Conservation (phyloP, 208 protist genomes). For the Trypanosoma vivax region DNA sequence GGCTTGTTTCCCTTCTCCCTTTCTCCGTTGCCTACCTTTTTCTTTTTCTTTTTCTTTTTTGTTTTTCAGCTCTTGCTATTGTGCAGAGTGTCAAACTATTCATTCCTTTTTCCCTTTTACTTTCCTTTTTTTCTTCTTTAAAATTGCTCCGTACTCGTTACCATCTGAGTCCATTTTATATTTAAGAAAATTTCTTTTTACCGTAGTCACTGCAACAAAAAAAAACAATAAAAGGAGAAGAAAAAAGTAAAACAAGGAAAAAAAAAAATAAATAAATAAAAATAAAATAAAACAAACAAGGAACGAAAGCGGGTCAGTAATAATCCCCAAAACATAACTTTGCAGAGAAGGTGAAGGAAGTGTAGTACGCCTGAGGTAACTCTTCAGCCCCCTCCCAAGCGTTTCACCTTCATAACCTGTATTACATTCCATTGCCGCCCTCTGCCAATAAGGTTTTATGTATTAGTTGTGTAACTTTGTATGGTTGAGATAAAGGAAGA, state of each 20-base stretch:
- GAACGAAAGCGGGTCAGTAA: not conserved
- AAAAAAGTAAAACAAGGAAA: not conserved
- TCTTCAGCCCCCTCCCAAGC: no score
- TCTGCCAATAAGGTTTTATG: no score
- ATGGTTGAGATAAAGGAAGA: no score
- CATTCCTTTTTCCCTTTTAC: not conserved
- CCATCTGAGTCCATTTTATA: not conserved
- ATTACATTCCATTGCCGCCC: no score
- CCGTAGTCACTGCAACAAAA: no score
- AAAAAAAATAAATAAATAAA: slow-evolving; percentile 6
- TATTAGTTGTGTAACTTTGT: no score
- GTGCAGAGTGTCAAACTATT: not conserved
- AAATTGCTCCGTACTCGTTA: not conserved
- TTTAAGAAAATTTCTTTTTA: no score
- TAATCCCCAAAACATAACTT: not conserved
- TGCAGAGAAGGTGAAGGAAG: not conserved
- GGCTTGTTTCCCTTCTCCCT: not conserved
- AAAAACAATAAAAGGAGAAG: slow-evolving; percentile 10
- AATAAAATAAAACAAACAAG: slow-evolving; percentile 2
- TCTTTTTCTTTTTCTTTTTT: not conserved
- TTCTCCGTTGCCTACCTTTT: slow-evolving; percentile 6
- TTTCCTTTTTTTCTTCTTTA: slow-evolving; percentile 1
- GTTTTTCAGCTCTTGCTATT: not conserved
- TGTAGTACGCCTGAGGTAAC: no score
- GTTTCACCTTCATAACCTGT: no score